Base-by-base conservation (phyloP, 305 asterid species). In the Fraxinus sp. region DNA sequence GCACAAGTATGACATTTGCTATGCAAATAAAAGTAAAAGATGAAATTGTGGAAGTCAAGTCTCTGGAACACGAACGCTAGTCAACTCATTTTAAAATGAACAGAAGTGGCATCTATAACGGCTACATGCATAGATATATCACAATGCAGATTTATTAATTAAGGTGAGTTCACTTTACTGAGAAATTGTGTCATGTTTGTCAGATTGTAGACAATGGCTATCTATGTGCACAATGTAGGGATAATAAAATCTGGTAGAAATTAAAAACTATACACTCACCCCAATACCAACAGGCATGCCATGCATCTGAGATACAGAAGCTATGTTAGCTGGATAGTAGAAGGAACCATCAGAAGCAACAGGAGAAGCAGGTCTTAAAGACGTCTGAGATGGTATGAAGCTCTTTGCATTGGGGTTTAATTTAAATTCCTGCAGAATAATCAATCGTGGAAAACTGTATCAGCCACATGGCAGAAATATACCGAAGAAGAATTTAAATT, bases 341-440 rank as follows among this genome's bases (percentile, higher is more conserved):
- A 92, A 93, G 71, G 99, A 83, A 85, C 90, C 87, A 80, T 93
- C 97, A 39, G 95, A 94, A 39, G 95, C 87, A 76, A 84, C 92
- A 76, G 97, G 98, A 81, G 99, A 92, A 79, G 96, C 88, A 81
- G 97, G 90, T 83, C 97, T 91, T 80, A 91, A 49, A 70, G 97
- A 88, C 28, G 95, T 11, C 87, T 86, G 96, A 82, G 93, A 86
- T 79, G 99, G 98, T 33, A 90, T n/a, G 71, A 91, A 96, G 85
- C 97, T 95, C 91, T 91, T 92, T 1, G 97, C 99, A 78, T 92
- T 91, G 2, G 98, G 97, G 81, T 96, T 96, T 36, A 93, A 91
- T 86, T 87, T 95, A 85, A 96, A 95, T 88, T 96, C 99, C 98
- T 96, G 92, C 95, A 91, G 88, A 30, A 80, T 43, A 86, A 82